phyloP scores from a whole-genome alignment of 2,329 filamentous ascomycete species.

The Phaeosphaeriaceae sp. region DNA sequence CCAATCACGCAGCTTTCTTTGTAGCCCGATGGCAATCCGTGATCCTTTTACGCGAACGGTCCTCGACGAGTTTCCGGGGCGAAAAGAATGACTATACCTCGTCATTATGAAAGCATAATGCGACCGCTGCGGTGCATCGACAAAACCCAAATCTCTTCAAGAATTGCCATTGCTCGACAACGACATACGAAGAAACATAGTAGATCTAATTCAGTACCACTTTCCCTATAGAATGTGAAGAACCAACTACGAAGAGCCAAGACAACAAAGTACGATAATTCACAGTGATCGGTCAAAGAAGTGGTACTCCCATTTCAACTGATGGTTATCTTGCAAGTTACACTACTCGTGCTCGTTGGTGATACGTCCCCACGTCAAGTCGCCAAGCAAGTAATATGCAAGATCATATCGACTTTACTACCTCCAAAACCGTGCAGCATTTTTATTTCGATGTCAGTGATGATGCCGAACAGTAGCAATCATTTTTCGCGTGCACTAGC shows the following conservation, averaged over 20 bases:
- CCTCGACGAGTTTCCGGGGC: slow-evolving; percentile 28
- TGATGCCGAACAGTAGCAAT: too few species aligned
- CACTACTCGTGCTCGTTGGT: slow-evolving; percentile 28
- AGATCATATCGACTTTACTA: slow-evolving; percentile 31
- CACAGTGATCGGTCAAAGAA: slow-evolving; percentile 39
- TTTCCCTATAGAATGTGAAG: slow-evolving; percentile 35
- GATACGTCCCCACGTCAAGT: slow-evolving; percentile 31
- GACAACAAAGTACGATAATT: slow-evolving; percentile 39
- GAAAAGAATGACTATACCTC: slow-evolving; percentile 25
- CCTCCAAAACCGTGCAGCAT: too few species aligned
- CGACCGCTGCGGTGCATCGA: slow-evolving; percentile 32
- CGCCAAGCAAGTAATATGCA: slow-evolving; percentile 30
- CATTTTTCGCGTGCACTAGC: too few species aligned
- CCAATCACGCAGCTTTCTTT: slow-evolving; percentile 34
- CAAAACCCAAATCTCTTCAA: slow-evolving; percentile 34
- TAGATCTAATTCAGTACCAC: slow-evolving; percentile 20
- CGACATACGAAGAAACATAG: slow-evolving; percentile 18
- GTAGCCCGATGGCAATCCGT: slow-evolving; percentile 39
- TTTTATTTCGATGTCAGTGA: too few species aligned
- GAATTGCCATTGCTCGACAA: slow-evolving; percentile 23
- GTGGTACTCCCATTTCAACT: slow-evolving; percentile 31
- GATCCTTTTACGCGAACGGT: slow-evolving; percentile 26
- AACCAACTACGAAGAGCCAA: slow-evolving; percentile 31
- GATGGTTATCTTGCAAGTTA: slow-evolving; percentile 37
- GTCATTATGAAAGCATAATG: slow-evolving; percentile 40